Conservation (phyloP, 306 rosid genomes). For the Medicago ruthenica region DNA sequence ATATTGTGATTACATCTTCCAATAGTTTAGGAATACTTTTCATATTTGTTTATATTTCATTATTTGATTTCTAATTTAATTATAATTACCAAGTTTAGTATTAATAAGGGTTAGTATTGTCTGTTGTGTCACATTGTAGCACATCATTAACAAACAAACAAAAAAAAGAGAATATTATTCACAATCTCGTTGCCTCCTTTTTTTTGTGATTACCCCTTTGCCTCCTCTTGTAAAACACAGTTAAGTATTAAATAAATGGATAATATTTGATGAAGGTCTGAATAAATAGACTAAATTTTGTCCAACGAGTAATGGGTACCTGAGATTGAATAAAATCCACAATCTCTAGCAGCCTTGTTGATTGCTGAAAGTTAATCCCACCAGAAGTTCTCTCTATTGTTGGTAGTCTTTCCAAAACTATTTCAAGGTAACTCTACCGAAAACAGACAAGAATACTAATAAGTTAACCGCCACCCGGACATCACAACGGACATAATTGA, state of each 20-base stretch:
- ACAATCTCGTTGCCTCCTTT: background rate
- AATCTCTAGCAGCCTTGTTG: slow-evolving; percentile 90
- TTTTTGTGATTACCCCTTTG: background rate
- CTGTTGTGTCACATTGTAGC: background rate
- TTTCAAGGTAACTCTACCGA: slow-evolving; percentile 90
- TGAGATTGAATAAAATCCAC: slow-evolving; percentile 94
- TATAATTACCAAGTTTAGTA: background rate
- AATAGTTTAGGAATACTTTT: too few relatives aligned
- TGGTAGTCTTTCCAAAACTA: slow-evolving; percentile 87
- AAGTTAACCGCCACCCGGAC: slow-evolving; percentile 38
- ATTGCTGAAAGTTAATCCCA: slow-evolving; percentile 80
- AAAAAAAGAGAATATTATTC: background rate
- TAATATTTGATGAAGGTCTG: slow-evolving; percentile 30
- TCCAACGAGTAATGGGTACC: slow-evolving; percentile 54
- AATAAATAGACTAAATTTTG: slow-evolving; percentile 22
- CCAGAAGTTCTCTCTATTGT: slow-evolving; percentile 67
- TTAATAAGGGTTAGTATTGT: background rate
- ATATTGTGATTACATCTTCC: too few relatives aligned
- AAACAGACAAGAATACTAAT: slow-evolving; percentile 37
- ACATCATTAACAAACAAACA: background rate
- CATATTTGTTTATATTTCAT: background rate
- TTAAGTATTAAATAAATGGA: slow-evolving; percentile 10
- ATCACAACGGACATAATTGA: slow-evolving; percentile 20
- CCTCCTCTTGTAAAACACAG: slow-evolving; percentile 18
- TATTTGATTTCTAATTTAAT: slow-evolving; percentile 8